A percentile compares a stretch with the other conserved stretches of the same genome.
Evolutionary conservation across 2,329 filamentous ascomycete genomes (phyloP).

Genomic region (Shiraia sp.): DNA sequence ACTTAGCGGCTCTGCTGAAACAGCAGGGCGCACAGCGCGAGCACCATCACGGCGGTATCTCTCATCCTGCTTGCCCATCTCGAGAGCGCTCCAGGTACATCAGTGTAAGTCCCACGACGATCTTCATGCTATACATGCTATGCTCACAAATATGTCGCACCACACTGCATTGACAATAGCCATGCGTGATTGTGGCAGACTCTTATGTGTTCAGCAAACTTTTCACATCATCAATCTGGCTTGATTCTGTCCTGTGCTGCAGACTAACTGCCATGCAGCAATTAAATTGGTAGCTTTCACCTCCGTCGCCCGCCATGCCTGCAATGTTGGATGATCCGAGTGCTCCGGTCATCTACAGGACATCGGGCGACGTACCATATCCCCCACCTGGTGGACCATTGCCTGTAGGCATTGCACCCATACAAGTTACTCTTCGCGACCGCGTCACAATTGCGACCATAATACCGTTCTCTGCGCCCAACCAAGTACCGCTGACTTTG

Average conservation of each 20-base stretch:
- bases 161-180: constrained; percentile 1
- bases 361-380: constrained; percentile 68
- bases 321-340: constrained; percentile 78
- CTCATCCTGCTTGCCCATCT: constrained; percentile 23
- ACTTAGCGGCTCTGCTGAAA: background rate
- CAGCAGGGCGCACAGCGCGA: background rate
- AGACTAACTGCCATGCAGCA: constrained; percentile 11
- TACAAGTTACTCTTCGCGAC: constrained; percentile 81
- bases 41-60: constrained; percentile 23
- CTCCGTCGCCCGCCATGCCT: constrained; percentile 60
- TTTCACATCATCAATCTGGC: constrained; percentile 2
- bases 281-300: constrained; percentile 1
- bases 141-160: background rate
- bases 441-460: constrained; percentile 82
- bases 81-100: constrained; percentile 10
- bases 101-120: constrained; percentile 1
- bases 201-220: background rate
- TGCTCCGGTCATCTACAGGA: constrained; percentile 70
- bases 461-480: constrained; percentile 76
- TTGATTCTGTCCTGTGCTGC: constrained; percentile 3
- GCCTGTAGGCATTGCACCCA: constrained; percentile 69
- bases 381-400: constrained; percentile 66
- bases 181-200: background rate
- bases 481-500: constrained; percentile 75
- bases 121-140: constrained; percentile 7